These are phyloP conservation scores for Vigna angularis DNA, from an alignment of 306 rosid species.

Conservation along the genomic window DNA sequence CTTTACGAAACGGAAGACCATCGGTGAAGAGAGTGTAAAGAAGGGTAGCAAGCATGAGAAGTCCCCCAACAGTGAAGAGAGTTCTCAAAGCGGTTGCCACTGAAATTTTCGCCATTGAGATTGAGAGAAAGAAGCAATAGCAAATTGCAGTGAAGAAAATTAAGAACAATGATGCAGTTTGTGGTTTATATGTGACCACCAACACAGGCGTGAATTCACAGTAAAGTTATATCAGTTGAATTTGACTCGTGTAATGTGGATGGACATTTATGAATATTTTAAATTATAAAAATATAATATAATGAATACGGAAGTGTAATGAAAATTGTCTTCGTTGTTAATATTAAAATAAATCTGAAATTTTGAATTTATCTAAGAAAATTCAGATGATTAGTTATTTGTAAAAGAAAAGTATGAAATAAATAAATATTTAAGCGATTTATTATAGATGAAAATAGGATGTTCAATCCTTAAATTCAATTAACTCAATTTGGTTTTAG, in stretches of 20 bases:
- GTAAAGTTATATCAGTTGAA: not conserved
- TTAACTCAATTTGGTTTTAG: too few relatives aligned
- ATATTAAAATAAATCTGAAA: not conserved
- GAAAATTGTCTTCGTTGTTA: not conserved
- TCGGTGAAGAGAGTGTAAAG: conserved; percentile 61
- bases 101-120: conserved; percentile 59
- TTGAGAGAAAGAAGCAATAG: not conserved
- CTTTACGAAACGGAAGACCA: conserved; percentile 71
- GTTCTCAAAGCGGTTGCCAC: conserved; percentile 49
- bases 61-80: conserved; percentile 58
- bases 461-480: too few relatives aligned
- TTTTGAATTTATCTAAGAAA: too few relatives aligned
- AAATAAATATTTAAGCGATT: too few relatives aligned
- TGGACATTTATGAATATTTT: not conserved
- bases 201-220: too few relatives aligned
- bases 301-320: not conserved
- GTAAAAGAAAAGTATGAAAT: too few relatives aligned
- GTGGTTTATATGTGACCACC: not conserved
- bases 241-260: not conserved
- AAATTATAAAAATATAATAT: not conserved
- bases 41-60: conserved; percentile 60
- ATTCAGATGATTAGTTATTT: too few relatives aligned
- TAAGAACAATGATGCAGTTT: not conserved
- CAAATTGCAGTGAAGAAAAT: not conserved
- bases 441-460: too few relatives aligned